Evolutionary conservation across 306 rosid species (phyloP).

Genomic region (Arachis stenosperma): DNA sequence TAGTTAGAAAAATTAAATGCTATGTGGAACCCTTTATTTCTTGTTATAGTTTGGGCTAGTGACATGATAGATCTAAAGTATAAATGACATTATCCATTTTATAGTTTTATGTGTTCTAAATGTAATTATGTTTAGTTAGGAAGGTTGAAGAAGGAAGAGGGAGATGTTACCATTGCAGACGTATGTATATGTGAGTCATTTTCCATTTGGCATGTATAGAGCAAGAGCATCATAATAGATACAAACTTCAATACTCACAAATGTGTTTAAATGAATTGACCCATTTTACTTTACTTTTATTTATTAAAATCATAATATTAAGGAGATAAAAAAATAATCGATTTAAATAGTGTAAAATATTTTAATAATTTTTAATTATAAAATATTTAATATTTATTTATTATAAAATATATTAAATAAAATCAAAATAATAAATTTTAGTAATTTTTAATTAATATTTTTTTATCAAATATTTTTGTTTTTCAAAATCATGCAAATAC

Average conservation of each 20-base stretch:
- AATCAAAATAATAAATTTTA: too few relatives aligned
- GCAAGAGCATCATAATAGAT: constrained; percentile 12
- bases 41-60: constrained; percentile 40
- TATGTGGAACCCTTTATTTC: constrained; percentile 37
- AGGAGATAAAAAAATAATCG: too few relatives aligned
- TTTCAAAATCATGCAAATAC: not conserved
- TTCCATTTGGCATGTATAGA: constrained; percentile 31
- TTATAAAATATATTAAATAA: too few relatives aligned
- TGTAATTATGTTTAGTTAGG: constrained; percentile 13
- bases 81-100: constrained; percentile 44
- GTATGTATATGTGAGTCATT: constrained; percentile 20
- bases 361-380: too few relatives aligned
- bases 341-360: too few relatives aligned
- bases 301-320: too few relatives aligned
- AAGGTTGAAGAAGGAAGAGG: not conserved
- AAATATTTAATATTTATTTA: too few relatives aligned
- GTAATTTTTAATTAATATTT: too few relatives aligned
- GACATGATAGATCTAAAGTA: constrained; percentile 54
- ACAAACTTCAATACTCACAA: constrained; percentile 29
- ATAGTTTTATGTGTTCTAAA: constrained; percentile 38
- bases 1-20: constrained; percentile 47
- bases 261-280: constrained; percentile 3
- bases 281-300: not conserved
- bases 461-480: too few relatives aligned
- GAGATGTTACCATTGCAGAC: not conserved